Evolutionary conservation across 148 eudicot species (phyloP).

Genomic region (Vaccinium myrtillus): DNA sequence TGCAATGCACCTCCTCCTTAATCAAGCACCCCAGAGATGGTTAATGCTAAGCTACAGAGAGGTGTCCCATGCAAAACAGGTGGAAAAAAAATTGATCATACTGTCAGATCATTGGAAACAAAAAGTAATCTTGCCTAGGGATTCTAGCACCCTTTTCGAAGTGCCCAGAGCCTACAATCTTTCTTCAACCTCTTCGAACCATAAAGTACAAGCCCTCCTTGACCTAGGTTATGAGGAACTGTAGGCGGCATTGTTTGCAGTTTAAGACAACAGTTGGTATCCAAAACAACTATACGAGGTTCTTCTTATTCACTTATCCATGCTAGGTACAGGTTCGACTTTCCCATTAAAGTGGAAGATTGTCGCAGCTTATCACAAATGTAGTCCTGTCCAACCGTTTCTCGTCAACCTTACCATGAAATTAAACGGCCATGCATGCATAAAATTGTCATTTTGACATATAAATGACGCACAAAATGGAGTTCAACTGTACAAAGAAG

Average conservation of each 20-base stretch:
- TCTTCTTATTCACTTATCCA: not conserved
- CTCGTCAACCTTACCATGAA: not conserved
- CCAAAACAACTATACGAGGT: not conserved
- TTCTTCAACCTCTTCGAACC: not conserved
- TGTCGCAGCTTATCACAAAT: not conserved
- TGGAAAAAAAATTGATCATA: not conserved
- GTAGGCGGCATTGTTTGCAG: not conserved
- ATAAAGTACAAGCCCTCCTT: not conserved
- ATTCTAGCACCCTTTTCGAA: not conserved
- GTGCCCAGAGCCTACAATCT: conserved; percentile 3
- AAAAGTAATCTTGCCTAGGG: not conserved
- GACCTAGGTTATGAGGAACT: not conserved
- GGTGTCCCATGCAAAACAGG: not conserved
- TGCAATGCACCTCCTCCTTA: not conserved
- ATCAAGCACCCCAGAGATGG: not conserved
- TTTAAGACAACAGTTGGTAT: not conserved
- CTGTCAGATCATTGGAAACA: not conserved
- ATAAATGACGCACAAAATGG: not conserved
- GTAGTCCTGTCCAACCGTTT: not conserved
- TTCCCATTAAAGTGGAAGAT: not conserved
- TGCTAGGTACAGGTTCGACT: not conserved
- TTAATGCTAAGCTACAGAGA: not conserved
- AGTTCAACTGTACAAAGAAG: conserved; percentile 6
- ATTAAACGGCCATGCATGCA: not conserved
- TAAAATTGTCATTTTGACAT: not conserved